A percentile compares a stretch with the other conserved stretches of the same genome.
Evolutionary conservation across 2,329 filamentous ascomycete species (phyloP).

Genomic region (Calonectria pseudoturangicola): DNA sequence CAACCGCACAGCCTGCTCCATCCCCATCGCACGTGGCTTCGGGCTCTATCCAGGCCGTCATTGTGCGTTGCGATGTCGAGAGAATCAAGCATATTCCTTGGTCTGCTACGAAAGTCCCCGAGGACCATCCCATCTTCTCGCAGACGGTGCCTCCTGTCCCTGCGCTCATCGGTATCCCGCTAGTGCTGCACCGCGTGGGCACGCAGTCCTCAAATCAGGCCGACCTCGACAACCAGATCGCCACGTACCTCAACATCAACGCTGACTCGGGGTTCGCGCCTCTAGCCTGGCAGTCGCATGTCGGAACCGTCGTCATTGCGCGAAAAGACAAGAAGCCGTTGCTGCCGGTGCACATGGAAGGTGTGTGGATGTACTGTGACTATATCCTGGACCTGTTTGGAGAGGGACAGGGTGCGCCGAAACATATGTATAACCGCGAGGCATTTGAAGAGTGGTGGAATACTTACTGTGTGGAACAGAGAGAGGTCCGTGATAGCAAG

Average conservation of each 20-base stretch:
- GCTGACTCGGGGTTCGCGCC: slow-evolving; percentile 29
- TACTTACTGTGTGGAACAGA: slow-evolving; percentile 22
- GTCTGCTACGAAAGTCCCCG: slow-evolving; percentile 13
- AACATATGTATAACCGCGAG: slow-evolving; percentile 8
- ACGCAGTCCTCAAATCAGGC: slow-evolving; percentile 31
- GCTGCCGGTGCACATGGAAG: slow-evolving; percentile 29
- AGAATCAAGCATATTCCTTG: slow-evolving; percentile 22
- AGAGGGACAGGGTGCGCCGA: slow-evolving; percentile 7
- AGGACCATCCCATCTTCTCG: slow-evolving; percentile 31
- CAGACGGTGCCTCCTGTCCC: slow-evolving; percentile 15
- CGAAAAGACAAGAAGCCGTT: slow-evolving; percentile 40
- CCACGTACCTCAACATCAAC: slow-evolving; percentile 40
- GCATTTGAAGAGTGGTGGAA: slow-evolving; percentile 38
- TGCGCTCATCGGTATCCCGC: slow-evolving; percentile 28
- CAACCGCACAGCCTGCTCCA: too few species aligned
- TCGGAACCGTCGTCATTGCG: slow-evolving; percentile 35
- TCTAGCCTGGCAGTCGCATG: slow-evolving; percentile 32
- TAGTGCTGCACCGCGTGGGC: slow-evolving; percentile 34
- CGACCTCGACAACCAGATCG: slow-evolving; percentile 36
- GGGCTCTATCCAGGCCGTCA: slow-evolving; percentile 27
- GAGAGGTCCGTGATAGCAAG: not conserved
- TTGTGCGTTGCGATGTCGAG: slow-evolving; percentile 33
- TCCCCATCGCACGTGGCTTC: not conserved
- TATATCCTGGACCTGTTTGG: slow-evolving; percentile 15
- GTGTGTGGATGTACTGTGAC: slow-evolving; percentile 27